A percentile compares a stretch with the other conserved stretches of the same genome.
Evolutionary conservation across 768 basidiomycete species (phyloP).

Genomic region (Suillus discolor): DNA sequence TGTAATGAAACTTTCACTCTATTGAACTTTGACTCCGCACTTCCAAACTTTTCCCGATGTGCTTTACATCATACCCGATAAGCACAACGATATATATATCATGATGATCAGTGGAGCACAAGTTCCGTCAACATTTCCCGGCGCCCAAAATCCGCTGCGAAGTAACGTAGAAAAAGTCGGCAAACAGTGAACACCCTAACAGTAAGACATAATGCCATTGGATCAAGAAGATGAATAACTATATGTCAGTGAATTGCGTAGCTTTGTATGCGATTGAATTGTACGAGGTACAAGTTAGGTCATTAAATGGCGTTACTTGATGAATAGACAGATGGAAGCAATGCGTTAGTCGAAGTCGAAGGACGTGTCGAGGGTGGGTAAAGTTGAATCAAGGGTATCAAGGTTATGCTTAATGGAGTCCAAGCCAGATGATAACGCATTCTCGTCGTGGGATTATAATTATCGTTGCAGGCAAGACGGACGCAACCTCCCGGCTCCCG

Average conservation of each 20-base stretch:
- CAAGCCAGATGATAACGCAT: slow-evolving; percentile 14
- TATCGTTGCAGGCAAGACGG: slow-evolving; percentile 7
- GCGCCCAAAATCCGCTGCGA: slow-evolving; percentile 14
- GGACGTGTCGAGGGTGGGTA: slow-evolving; percentile 25
- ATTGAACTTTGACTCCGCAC: slow-evolving; percentile 8
- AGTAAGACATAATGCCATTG: slow-evolving; percentile 2
- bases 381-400: slow-evolving; percentile 38
- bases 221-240: slow-evolving; percentile 14
- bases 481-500: neutral
- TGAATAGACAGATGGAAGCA: slow-evolving; percentile 15
- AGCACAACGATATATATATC: slow-evolving; percentile 9
- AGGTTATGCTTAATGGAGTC: slow-evolving; percentile 20
- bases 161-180: neutral
- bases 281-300: slow-evolving; percentile 30
- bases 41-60: slow-evolving; percentile 3
- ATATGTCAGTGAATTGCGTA: slow-evolving; percentile 10
- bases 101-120: slow-evolving; percentile 10
- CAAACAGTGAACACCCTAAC: slow-evolving; percentile 4
- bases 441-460: slow-evolving; percentile 11
- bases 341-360: slow-evolving; percentile 17
- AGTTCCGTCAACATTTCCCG: slow-evolving; percentile 12
- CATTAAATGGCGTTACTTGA: slow-evolving; percentile 27
- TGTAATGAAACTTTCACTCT: slow-evolving; percentile 20
- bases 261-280: slow-evolving; percentile 9
- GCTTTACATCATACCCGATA: slow-evolving; percentile 1